Conservation (phyloP, 163 green algal genomes). For the Scenedesmus sp. region DNA sequence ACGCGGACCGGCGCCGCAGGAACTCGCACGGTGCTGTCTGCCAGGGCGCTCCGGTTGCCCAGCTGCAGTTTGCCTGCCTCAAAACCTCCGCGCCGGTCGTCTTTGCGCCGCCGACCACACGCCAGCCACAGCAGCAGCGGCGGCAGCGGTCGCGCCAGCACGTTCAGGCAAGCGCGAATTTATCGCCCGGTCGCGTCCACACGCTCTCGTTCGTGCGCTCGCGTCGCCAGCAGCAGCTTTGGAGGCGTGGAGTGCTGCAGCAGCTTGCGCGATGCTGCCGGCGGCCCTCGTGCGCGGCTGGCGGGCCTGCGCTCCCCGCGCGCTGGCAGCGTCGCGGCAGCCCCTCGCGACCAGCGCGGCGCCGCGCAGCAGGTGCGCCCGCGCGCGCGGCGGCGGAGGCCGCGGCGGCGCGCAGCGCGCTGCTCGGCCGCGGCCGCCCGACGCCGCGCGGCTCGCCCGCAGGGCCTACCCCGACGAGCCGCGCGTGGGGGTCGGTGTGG, state of each 20-base stretch:
- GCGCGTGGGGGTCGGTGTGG: conserved; percentile 60
- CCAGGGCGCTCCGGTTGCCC: no score
- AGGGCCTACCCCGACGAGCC: conserved; percentile 54
- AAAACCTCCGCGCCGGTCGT: no score
- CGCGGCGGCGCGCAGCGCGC: neutral
- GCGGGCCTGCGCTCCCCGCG: neutral
- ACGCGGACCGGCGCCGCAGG: no score
- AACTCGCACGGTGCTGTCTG: no score
- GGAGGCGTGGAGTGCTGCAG: neutral
- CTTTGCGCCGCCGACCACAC: no score
- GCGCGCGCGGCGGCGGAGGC: no score
- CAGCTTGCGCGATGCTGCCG: neutral
- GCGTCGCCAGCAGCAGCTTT: conserved; percentile 2
- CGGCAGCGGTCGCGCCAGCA: no score
- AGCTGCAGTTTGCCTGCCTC: no score
- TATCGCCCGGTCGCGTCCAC: no score
- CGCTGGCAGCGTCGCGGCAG: neutral
- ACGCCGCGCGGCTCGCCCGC: neutral
- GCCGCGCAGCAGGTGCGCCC: neutral
- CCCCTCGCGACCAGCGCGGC: neutral
- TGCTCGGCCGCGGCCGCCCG: neutral
- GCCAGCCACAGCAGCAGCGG: no score
- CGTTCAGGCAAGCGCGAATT: no score
- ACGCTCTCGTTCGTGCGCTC: no score
- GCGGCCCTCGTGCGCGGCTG: neutral